Evolutionary conservation across 192 early-diverging fungal genomes (phyloP).

Genomic region (Umbelopsis sp.): DNA sequence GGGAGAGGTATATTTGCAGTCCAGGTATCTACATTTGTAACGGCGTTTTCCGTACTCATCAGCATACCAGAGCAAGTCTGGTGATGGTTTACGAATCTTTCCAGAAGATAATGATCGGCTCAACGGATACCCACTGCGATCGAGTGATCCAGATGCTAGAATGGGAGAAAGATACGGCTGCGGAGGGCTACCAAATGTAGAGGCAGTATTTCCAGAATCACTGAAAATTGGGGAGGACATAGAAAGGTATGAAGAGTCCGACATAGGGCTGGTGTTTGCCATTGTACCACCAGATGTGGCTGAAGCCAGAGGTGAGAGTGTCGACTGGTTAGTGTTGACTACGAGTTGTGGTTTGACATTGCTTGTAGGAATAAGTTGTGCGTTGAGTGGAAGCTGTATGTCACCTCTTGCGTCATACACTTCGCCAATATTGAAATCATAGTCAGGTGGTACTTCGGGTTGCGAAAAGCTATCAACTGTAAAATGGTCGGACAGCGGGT

Average conservation of each 20-base stretch:
- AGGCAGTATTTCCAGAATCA: neutral
- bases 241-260: neutral
- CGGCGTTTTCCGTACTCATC: slow-evolving; percentile 9
- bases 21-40: slow-evolving; percentile 51
- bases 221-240: neutral
- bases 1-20: slow-evolving; percentile 61
- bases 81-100: neutral
- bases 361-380: neutral
- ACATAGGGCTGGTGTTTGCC: neutral
- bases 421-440: neutral
- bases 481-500: too few relatives aligned
- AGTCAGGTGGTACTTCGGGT: too few relatives aligned
- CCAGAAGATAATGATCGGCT: neutral
- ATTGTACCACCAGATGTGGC: neutral
- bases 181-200: neutral
- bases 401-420: too few relatives aligned
- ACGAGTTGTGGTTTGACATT: too few relatives aligned
- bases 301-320: too few relatives aligned
- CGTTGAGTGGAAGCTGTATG: neutral
- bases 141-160: neutral
- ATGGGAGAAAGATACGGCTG: neutral
- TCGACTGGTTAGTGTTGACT: too few relatives aligned
- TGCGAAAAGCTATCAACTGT: too few relatives aligned
- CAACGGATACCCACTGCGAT: neutral
- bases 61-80: neutral